A percentile compares a stretch with the other conserved stretches of the same genome.
These are phyloP conservation scores for Knufia petricola DNA, from an alignment of 2,329 filamentous ascomycete species.

Conservation along the genomic window DNA sequence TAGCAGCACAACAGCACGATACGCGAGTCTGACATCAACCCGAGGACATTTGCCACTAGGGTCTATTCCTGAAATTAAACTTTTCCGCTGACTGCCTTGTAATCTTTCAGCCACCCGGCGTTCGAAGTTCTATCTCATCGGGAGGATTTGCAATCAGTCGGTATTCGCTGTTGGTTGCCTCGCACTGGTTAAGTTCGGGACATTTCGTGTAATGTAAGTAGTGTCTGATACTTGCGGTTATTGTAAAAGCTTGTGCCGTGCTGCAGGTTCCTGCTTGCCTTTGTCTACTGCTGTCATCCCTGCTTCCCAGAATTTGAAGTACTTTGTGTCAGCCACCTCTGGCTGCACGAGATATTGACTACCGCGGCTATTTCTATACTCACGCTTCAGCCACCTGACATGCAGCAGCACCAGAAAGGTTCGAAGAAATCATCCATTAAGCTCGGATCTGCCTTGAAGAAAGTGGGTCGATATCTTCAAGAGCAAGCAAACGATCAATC, in stretches of 20 bases:
- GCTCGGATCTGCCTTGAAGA: background rate
- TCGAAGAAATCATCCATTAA: background rate
- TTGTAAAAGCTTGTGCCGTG: too few relatives aligned
- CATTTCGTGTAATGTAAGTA: background rate
- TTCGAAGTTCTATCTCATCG: background rate
- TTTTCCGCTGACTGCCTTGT: background rate
- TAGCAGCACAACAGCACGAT: too few relatives aligned
- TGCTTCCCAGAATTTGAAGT: too few relatives aligned
- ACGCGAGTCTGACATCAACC: background rate
- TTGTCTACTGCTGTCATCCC: too few relatives aligned
- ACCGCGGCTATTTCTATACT: too few relatives aligned
- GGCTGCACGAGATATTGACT: too few relatives aligned
- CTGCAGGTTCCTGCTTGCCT: too few relatives aligned
- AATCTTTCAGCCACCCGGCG: background rate
- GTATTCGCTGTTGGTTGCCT: too few relatives aligned
- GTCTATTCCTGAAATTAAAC: background rate
- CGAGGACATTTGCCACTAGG: background rate
- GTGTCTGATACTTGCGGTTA: too few relatives aligned
- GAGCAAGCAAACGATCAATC: background rate
- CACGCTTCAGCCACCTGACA: background rate
- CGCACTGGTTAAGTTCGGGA: background rate
- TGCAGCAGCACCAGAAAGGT: background rate
- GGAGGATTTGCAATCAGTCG: background rate
- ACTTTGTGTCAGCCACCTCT: too few relatives aligned
- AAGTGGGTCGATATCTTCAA: constrained; percentile 1